Evolutionary conservation across 2,329 filamentous ascomycete genomes (phyloP), one percentile per base, ranked within the genome.

Genomic region (Neofusicoccum sp.): DNA sequence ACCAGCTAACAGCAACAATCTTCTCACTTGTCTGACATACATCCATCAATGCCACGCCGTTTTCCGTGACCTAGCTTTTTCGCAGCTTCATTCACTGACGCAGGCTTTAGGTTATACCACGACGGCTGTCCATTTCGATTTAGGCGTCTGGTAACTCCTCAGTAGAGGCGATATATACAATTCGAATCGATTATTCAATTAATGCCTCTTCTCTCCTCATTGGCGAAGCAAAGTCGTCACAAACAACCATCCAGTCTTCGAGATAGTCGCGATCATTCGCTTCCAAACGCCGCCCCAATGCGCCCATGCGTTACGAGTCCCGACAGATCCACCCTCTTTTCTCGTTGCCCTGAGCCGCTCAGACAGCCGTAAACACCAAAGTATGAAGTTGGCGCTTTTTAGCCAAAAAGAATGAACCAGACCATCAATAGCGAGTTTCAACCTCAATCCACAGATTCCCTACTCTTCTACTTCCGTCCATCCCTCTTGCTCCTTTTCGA

Each of bases 391-490:
- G 28, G 28, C 8, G 2, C 38, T 28, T 9, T 6, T 6, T 9
- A 7, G 12, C 3, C 26, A 54, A 14, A 26, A 8, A 7, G 34
- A 49, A 7, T 16, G 33, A 24, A 3, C 1, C 1, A 11, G 6
- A 14, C 16, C 16, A 3, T 26, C 7, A 16, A 20, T 20, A 20
- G 20, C 20, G 20, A 20, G 20, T 20, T 20, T 20, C 34, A 38
- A 38, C 11, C 41, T 16, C 20, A 20, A 20, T 12, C 16, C 6
- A 20, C 11, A 14, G 2, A 20, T 14, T n/a, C 12, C 28, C 31
- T 43, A 89, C 64, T 92, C 89, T 63, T 87, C 87, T 67, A 90
- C 90, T 67, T 90, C 89, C 67, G 91, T 90, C 88, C 90, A 93
- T 34, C 86, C 84, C 71, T 95, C 90, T 71, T 89, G 84, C 76